phyloP scores from a whole-genome alignment of 2,329 filamentous ascomycete genomes.

The Helminthosporium solani region DNA sequence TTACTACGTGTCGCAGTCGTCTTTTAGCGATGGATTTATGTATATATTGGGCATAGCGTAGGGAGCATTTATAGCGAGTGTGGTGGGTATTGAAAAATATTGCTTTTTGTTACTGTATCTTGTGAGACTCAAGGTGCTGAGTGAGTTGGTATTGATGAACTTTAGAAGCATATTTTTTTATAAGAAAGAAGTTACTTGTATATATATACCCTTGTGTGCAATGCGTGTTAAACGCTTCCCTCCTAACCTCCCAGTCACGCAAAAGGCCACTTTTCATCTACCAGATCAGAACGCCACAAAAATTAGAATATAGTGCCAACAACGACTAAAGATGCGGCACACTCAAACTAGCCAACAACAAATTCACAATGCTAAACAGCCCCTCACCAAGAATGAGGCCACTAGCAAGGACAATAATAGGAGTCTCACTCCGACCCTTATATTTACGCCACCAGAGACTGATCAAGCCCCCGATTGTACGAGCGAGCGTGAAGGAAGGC shows the following conservation, averaged over 20 bases:
- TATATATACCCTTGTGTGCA: too few species aligned
- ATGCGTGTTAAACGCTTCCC: too few species aligned
- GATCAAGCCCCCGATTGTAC: slow-evolving; percentile 75
- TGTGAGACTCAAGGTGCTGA: neutral
- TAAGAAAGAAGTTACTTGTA: too few species aligned
- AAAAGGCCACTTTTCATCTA: too few species aligned
- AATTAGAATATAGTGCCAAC: neutral
- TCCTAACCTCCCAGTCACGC: too few species aligned
- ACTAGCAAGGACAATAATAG: slow-evolving; percentile 82
- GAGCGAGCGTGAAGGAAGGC: slow-evolving; percentile 88
- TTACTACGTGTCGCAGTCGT: too few species aligned
- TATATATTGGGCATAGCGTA: too few species aligned
- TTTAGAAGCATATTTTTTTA: too few species aligned
- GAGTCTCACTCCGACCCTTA: slow-evolving; percentile 62
- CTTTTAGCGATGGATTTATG: too few species aligned
- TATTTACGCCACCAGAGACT: slow-evolving; percentile 74
- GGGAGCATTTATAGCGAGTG: neutral
- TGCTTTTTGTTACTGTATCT: neutral
- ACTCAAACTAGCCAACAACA: slow-evolving; percentile 73
- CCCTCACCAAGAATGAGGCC: slow-evolving; percentile 93
- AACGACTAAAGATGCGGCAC: slow-evolving; percentile 66
- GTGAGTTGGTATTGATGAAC: too few species aligned
- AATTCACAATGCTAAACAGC: slow-evolving; percentile 85
- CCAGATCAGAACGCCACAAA: neutral
- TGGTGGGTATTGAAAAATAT: neutral